These are phyloP conservation scores for Ogataea allantospora DNA, from an alignment of 805 yeast species.

Conservation along the genomic window DNA sequence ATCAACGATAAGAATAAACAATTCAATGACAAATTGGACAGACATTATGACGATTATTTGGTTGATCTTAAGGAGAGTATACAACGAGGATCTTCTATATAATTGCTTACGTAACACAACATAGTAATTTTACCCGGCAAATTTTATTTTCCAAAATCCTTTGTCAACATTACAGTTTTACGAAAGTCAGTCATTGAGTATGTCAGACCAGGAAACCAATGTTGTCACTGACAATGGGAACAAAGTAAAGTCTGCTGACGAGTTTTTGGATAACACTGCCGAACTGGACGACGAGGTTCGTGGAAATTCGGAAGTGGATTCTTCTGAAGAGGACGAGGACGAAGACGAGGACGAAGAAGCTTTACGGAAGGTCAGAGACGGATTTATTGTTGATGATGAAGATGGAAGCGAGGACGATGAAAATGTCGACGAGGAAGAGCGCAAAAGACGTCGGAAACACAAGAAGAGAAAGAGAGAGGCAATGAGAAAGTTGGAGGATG, in stretches of 20 bases:
- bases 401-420: slow-evolving; percentile 49
- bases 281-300: slow-evolving; percentile 36
- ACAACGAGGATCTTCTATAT: slow-evolving; percentile 17
- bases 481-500: slow-evolving; percentile 36
- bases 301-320: slow-evolving; percentile 47
- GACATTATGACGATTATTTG: slow-evolving; percentile 48
- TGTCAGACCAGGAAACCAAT: slow-evolving; percentile 23
- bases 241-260: background rate
- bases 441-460: slow-evolving; percentile 32
- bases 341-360: slow-evolving; percentile 88
- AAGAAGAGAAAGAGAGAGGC: slow-evolving; percentile 41
- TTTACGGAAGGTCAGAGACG: slow-evolving; percentile 76
- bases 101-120: slow-evolving; percentile 1
- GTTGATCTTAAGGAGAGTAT: slow-evolving; percentile 23
- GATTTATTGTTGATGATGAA: slow-evolving; percentile 92
- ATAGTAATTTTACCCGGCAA: slow-evolving; percentile 4
- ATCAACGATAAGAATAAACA: slow-evolving; percentile 73
- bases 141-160: slow-evolving; percentile 4
- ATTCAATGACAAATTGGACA: slow-evolving; percentile 64
- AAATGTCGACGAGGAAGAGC: slow-evolving; percentile 32
- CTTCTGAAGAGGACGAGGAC: slow-evolving; percentile 89
- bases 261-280: slow-evolving; percentile 29
- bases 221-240: slow-evolving; percentile 2
- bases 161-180: background rate
- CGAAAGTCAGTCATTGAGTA: slow-evolving; percentile 4